phyloP scores from a whole-genome alignment of 2,329 filamentous ascomycete species.

The Zelopaecilomyces penicillatus region DNA sequence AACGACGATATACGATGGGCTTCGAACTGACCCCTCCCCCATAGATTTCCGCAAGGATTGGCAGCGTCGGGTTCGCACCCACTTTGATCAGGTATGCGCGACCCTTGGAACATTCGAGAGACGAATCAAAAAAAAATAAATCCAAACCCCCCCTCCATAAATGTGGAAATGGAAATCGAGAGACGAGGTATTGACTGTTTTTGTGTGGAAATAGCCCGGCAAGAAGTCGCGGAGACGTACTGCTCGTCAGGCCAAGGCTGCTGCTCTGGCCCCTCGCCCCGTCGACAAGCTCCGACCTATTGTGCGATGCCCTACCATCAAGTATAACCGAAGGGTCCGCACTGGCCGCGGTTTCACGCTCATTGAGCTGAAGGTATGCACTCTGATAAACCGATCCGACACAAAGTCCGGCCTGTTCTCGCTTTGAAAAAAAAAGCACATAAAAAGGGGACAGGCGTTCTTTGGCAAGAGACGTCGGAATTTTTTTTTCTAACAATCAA shows the following conservation, averaged over 20 bases:
- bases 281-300: slow-evolving; percentile 95
- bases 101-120: background rate
- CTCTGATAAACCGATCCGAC: background rate
- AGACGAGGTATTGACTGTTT: slow-evolving; percentile 27
- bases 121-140: slow-evolving; percentile 1
- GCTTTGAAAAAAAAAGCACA: background rate
- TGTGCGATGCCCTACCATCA: slow-evolving; percentile 95
- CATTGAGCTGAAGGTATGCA: slow-evolving; percentile 88
- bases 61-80: slow-evolving; percentile 96
- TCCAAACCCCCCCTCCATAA: background rate
- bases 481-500: slow-evolving; percentile 24
- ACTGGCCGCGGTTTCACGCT: slow-evolving; percentile 97
- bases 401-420: background rate
- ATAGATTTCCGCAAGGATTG: slow-evolving; percentile 99
- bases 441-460: background rate
- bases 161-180: slow-evolving; percentile 5
- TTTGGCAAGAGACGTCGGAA: background rate
- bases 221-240: slow-evolving; percentile 90
- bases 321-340: slow-evolving; percentile 98
- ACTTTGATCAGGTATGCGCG: slow-evolving; percentile 94
- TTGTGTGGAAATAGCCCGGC: slow-evolving; percentile 58
- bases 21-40: slow-evolving; percentile 30
- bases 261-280: slow-evolving; percentile 87
- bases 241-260: slow-evolving; percentile 90
- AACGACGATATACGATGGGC: slow-evolving; percentile 17